Percentiles rank a stretch among this genome's conserved stretches.
phyloP scores from a whole-genome alignment of 352 stramenopile genomes.

The Pythium myriotylum region DNA sequence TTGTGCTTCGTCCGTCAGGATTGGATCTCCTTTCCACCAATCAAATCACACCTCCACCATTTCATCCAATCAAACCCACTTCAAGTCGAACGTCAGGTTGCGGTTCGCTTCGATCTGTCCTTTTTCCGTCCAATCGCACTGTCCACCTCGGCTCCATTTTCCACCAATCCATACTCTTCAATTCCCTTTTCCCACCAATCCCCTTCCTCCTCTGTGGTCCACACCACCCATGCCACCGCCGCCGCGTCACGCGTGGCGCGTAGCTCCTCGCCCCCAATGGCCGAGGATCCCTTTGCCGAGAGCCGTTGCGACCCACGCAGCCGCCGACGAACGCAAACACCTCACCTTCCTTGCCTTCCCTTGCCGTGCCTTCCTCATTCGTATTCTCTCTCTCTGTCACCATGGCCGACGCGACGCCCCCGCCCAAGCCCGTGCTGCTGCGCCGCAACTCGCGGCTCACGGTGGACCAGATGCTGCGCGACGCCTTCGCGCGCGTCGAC shows the following conservation, averaged over 20 bases:
- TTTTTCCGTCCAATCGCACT: constrained; percentile 2
- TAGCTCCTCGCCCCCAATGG: too few relatives aligned
- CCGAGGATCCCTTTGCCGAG: too few relatives aligned
- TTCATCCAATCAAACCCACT: neutral
- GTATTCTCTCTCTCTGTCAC: neutral
- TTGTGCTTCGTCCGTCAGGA: neutral
- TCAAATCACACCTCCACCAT: neutral
- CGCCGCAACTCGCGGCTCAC: constrained; percentile 80
- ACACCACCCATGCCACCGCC: too few relatives aligned
- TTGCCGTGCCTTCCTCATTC: neutral
- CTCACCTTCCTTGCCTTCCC: neutral
- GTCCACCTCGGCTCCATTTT: neutral
- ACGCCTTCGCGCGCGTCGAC: constrained; percentile 78
- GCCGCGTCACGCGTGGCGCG: neutral
- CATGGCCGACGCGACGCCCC: neutral
- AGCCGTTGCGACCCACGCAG: constrained; percentile 1
- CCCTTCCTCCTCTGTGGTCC: too few relatives aligned
- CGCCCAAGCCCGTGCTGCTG: constrained; percentile 44
- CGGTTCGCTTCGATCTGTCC: neutral
- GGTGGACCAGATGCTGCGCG: constrained; percentile 70
- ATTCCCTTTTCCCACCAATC: too few relatives aligned
- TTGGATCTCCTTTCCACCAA: neutral
- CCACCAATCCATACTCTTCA: too few relatives aligned
- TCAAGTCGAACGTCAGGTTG: neutral
- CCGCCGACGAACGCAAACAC: neutral